These are phyloP conservation scores for Fonsecaea pedrosoi DNA, from an alignment of 2,329 filamentous ascomycete genomes.

Conservation along the genomic window DNA sequence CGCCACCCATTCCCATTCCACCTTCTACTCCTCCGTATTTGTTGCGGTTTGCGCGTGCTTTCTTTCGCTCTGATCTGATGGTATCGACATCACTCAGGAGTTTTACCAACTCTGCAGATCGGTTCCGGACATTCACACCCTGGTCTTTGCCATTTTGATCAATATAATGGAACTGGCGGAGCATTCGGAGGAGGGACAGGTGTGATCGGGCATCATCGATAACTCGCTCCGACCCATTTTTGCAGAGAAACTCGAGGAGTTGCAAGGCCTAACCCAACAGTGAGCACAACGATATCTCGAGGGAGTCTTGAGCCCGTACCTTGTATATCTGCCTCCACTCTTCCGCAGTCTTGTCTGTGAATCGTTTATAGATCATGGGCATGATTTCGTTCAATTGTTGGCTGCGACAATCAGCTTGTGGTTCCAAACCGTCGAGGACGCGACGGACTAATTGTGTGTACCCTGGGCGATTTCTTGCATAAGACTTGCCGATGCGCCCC, in stretches of 20 bases:
- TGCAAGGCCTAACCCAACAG: constrained; percentile 68
- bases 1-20: constrained; percentile 67
- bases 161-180: constrained; percentile 97
- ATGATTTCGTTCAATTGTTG: constrained; percentile 99
- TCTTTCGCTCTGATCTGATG: constrained; percentile 73
- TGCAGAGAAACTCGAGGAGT: constrained; percentile 94
- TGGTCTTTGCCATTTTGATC: constrained; percentile 97
- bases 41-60: constrained; percentile 85
- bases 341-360: constrained; percentile 96
- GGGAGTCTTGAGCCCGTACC: constrained; percentile 53
- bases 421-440: constrained; percentile 2
- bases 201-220: constrained; percentile 97
- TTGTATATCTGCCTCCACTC: constrained; percentile 99
- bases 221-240: constrained; percentile 96
- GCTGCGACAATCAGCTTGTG: constrained; percentile 48
- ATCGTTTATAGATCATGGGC: constrained; percentile 99
- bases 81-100: constrained; percentile 75
- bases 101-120: constrained; percentile 93
- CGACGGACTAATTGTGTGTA: constrained; percentile 93
- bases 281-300: background rate
- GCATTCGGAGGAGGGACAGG: constrained; percentile 94
- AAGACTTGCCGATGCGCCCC: constrained; percentile 80
- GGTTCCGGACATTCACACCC: constrained; percentile 94
- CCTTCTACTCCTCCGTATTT: constrained; percentile 97
- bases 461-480: constrained; percentile 99